Evolutionary conservation across 2,329 filamentous ascomycete genomes (phyloP), one percentile per base, ranked within the genome.

Genomic region (Diplodia intermedia): DNA sequence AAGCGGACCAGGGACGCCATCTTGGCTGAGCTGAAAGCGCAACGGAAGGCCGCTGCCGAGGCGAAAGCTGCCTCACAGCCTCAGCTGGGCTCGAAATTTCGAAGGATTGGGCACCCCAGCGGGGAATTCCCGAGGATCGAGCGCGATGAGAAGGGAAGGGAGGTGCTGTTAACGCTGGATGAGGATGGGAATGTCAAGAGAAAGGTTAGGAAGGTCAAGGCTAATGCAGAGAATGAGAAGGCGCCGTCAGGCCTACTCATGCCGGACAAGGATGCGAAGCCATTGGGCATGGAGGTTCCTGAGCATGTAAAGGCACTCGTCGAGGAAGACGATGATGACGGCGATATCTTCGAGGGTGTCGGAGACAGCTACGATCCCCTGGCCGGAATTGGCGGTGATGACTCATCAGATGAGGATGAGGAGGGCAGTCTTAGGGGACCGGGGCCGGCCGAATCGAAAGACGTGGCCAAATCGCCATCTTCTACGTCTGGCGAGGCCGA

Each of bases 311-410:
- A 63, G 23, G 61, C 49, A 12, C 67, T 73, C 47, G 72, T 71
- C 23, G 76, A 80, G 54, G 80, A 79, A n/a, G 77, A 80, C 15
- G 82, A 84, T 2, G 83, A 86, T 6, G 86, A 88, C 50, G 85
- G 85, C 33, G 87, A 89, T 73, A 90, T 90, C 60, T 90, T 90
- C 71, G 85, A 82, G 49, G 87, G 85, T 1, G 86, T 85, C 2
- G 87, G 86, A 1, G 82, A 82, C 5, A 85, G 85, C 56, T 90
- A 89, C 74, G 83, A 90, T 70, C 88, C 88, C 1, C 81, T 90
- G 49, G 86, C 82, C 8, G 83, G 81, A 36, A 72, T 86, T 3
- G 81, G 79, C 9, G 82, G 82, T 7, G 80, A 81, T 31, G 78
- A 78, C 54, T 81, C 80, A 3, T 78, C 79, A 20, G 80, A 81